Base-by-base conservation (phyloP, 495 filamentous ascomycete genomes). In the Glarea lozoyensis region DNA sequence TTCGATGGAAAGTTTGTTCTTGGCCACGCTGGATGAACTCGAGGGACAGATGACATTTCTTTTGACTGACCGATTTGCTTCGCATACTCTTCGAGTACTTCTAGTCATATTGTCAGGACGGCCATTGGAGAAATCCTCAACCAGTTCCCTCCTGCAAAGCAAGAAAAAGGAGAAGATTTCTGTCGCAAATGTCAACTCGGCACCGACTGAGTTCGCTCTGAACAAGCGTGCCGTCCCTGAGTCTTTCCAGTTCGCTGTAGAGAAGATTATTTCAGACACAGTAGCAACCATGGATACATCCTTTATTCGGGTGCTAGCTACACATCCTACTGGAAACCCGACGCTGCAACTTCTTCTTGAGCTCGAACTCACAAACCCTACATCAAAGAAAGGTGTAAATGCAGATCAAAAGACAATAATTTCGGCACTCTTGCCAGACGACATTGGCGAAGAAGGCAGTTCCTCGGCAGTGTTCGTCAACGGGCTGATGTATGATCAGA, bases 301-400 rank as follows among this genome's bases (percentile, higher is more conserved):
- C 3, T 79, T 81, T 52, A 68, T 96, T 3, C 74, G 86, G 10
- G 76, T 87, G 2, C 62, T 97, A 40, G 86, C 92, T 1, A 82
- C 78, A 5, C 90, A 97, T 57, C 85, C 82, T 1, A 83, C 86
- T 7, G 92, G 84, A 17, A 94, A 94, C 50, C 92, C 92, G 0
- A 81, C 86, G 1, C 68, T 98, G 2, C 93, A 96, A 54, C 70
- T 97, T 1, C 60, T 97, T 24, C 60, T 98, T 0, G 84, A 87
- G 48, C 64, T 97, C 20, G 92, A 97, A 53, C 69, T 95, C 23
- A 69, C 75, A 0, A 70, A 82, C 35, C 81, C 78, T 17, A 72
- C 75, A 24, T 81, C 81, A 40, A 72, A 79, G 20, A 72, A 70
- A 23, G 39, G 51, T 5, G 63, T 61, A 10, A 51, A 51, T 22